phyloP scores from a whole-genome alignment of 768 basidiomycete genomes.

The Heimioporus sp. region DNA sequence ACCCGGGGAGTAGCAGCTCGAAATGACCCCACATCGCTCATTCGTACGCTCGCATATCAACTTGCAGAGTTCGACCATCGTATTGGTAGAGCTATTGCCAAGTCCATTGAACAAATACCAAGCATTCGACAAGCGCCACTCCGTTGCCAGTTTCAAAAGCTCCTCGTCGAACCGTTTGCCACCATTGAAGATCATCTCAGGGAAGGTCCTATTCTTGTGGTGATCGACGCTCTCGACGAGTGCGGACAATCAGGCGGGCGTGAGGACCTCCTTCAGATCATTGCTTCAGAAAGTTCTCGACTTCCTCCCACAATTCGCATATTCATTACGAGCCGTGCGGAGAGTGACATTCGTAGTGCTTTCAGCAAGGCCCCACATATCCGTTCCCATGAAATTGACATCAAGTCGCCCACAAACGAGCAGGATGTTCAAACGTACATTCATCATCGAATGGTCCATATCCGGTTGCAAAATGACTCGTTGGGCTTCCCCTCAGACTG shows the following conservation, averaged over 20 bases:
- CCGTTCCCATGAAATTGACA: conserved; percentile 22
- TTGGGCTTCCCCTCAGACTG: conserved; percentile 27
- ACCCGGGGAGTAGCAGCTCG: conserved; percentile 28
- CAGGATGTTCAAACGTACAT: conserved; percentile 26
- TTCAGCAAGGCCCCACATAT: conserved; percentile 15
- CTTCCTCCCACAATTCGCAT: conserved; percentile 27
- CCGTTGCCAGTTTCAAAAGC: conserved; percentile 32
- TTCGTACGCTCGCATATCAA: conserved; percentile 36
- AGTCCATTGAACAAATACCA: conserved; percentile 24
- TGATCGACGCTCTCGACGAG: conserved; percentile 39
- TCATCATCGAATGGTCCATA: conserved; percentile 24
- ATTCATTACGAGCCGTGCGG: conserved; percentile 33
- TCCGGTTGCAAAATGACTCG: conserved; percentile 26
- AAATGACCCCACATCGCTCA: conserved; percentile 28
- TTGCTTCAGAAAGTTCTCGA: conserved; percentile 21
- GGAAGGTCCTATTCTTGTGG: conserved; percentile 28
- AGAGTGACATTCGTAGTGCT: conserved; percentile 23
- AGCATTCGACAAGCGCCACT: conserved; percentile 29
- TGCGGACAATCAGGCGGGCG: conserved; percentile 24
- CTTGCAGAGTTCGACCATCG: conserved; percentile 33
- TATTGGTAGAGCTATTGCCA: conserved; percentile 24
- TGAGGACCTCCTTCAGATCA: conserved; percentile 26
- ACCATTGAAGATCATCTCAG: conserved; percentile 11
- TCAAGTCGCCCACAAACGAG: conserved; percentile 23
- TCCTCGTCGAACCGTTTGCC: conserved; percentile 33